Base-by-base conservation (phyloP, 768 basidiomycete genomes). In the Termitomyces sp. region DNA sequence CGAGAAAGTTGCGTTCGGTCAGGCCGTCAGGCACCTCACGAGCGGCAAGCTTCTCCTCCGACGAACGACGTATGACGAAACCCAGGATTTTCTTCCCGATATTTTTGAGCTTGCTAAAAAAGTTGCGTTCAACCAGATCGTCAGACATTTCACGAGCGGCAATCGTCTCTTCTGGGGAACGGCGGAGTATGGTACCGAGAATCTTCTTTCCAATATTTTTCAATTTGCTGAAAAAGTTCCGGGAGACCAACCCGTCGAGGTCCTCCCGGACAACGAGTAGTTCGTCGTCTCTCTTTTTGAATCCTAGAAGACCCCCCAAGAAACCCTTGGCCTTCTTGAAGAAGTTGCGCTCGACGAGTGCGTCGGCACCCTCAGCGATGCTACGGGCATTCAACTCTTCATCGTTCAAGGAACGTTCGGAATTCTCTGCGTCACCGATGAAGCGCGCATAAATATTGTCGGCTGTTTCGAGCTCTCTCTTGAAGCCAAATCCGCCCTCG, bases 331-430 rank as follows among this genome's bases (percentile, higher is more conserved):
- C n/a, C 18, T 41, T 52, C 3, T 9, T 18, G 2, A 32, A 16
- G 6, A 57, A 10, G 11, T 9, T 24, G 18, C 57, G 57, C 22
- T 54, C 40, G 18, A 44, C 47, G 16, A 58, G 46, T 2, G 10
- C 13, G 7, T 54, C 41, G 2, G 43, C 22, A 20, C 41, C 28
- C 44, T 53, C 52, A 20, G 14, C 35, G 33, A 26, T 38, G 46
- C 45, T 38, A 26, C 52, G 38, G 24, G 7, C 5, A 14, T 28
- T 24, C 14, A 60, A 22, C n/a, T 56, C 51, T 14, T 48, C 30
- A 5, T 60, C 52, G 32, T 55, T 35, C 18, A 44, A 36, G 5
- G 55, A 53, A 14, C 59, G 55, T n/a, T 22, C n/a, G n/a, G n/a
- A n/a, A n/a, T n/a, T n/a, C n/a, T n/a, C n/a, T n/a, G n/a, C n/a